phyloP scores from a whole-genome alignment of 2,329 filamentous ascomycete species.

The Pestalotiopsis sp. region DNA sequence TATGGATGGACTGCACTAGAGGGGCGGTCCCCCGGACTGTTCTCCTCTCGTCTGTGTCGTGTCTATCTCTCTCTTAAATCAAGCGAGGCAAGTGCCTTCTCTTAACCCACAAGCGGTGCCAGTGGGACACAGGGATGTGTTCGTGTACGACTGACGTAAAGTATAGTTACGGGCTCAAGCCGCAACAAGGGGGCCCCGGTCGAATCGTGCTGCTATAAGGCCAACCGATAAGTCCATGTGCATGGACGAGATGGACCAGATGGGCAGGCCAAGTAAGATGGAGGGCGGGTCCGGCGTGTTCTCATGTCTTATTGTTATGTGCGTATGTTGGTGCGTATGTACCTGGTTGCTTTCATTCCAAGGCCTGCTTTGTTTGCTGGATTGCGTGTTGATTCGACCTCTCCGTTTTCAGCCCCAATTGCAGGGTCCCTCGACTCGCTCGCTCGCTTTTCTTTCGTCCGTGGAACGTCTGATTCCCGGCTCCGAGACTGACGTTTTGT shows the following conservation, averaged over 20 bases:
- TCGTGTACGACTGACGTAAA: slow-evolving; percentile 9
- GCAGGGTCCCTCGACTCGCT: too few relatives aligned
- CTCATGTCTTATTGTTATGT: background rate
- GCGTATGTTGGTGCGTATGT: background rate
- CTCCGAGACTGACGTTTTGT: background rate
- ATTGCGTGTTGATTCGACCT: background rate
- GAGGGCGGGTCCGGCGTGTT: background rate
- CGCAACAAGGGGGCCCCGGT: slow-evolving; percentile 2
- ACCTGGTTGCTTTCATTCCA: background rate
- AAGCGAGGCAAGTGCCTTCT: slow-evolving; percentile 3
- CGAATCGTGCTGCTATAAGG: background rate
- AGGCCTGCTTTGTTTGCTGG: background rate
- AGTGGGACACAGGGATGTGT: slow-evolving; percentile 2
- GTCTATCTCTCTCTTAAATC: background rate
- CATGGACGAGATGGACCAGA: slow-evolving; percentile 1
- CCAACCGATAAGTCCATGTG: slow-evolving; percentile 1
- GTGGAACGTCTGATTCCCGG: background rate
- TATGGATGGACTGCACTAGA: background rate
- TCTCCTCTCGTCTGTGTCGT: background rate
- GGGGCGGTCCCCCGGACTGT: background rate
- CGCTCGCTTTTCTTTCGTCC: background rate
- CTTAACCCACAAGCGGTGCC: background rate
- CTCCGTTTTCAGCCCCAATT: background rate
- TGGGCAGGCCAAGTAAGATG: slow-evolving; percentile 3
- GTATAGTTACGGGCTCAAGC: slow-evolving; percentile 1